Conservation (phyloP, 2,329 filamentous ascomycete genomes). For the Aspergillus caelatus region DNA sequence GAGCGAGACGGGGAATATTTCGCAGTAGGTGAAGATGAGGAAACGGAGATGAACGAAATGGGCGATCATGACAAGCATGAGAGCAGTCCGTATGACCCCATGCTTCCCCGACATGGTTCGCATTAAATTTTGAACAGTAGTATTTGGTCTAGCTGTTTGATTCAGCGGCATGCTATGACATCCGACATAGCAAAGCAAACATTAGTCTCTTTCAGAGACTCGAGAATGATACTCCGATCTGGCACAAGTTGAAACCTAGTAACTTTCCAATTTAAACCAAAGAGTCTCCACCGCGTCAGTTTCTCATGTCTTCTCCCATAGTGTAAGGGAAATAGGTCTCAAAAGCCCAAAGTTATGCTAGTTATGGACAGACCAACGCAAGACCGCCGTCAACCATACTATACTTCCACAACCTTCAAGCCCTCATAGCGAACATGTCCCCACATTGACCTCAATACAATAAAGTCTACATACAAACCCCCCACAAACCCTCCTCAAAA, state of each 20-base stretch:
- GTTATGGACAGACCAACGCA: not conserved
- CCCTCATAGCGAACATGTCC: not conserved
- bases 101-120: not conserved
- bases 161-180: too few relatives aligned
- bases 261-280: not conserved
- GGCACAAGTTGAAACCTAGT: not conserved
- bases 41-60: conserved; percentile 1
- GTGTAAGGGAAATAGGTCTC: too few relatives aligned
- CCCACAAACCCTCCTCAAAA: too few relatives aligned
- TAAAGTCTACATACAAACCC: too few relatives aligned
- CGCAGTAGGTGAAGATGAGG: not conserved
- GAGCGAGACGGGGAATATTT: conserved; percentile 4
- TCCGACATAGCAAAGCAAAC: too few relatives aligned
- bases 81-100: conserved; percentile 5
- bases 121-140: not conserved
- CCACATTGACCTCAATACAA: not conserved
- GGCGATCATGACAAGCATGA: not conserved
- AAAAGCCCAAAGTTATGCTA: not conserved
- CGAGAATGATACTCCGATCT: not conserved
- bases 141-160: too few relatives aligned
- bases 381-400: not conserved
- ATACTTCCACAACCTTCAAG: not conserved
- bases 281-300: too few relatives aligned
- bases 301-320: too few relatives aligned
- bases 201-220: not conserved